Conservation (phyloP, 441 rosid genomes). For the Omphalea diandra region DNA sequence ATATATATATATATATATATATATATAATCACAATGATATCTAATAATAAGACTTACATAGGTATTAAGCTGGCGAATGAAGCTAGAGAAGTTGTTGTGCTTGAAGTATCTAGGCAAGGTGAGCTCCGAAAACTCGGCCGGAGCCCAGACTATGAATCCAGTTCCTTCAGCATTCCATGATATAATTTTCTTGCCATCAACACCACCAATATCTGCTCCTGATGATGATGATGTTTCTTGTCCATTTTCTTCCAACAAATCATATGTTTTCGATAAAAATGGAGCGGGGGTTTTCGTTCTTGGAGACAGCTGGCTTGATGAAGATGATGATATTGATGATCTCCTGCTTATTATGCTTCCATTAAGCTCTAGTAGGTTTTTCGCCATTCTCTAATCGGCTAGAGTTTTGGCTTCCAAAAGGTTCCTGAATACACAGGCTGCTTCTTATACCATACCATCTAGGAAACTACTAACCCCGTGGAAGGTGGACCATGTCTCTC, state of each 20-base stretch:
- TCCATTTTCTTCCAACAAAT: conserved; percentile 46
- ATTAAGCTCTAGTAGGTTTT: not conserved
- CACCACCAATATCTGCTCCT: not conserved
- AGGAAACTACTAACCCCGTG: conserved; percentile 31
- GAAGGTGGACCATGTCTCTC: conserved; percentile 25
- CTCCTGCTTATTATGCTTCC: not conserved
- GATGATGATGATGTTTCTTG: not conserved
- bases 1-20: too few species aligned
- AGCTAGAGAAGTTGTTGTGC: conserved; percentile 83
- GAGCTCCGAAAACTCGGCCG: conserved; percentile 53
- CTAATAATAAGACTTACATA: conserved; percentile 44
- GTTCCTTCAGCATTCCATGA: conserved; percentile 58
- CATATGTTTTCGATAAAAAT: conserved; percentile 50
- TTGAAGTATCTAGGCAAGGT: conserved; percentile 65
- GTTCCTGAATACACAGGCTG: conserved; percentile 8
- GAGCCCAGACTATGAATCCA: conserved; percentile 60
- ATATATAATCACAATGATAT: not conserved
- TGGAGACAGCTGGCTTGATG: conserved; percentile 24
- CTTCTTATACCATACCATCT: conserved; percentile 12
- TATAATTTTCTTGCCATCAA: conserved; percentile 27
- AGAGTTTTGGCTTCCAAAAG: not conserved
- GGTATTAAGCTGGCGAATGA: conserved; percentile 81
- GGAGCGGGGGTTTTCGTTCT: conserved; percentile 46
- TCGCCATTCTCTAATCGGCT: conserved; percentile 18
- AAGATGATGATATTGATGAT: not conserved